phyloP scores from a whole-genome alignment of 495 filamentous ascomycete genomes.

The Penicillium tannophilum region DNA sequence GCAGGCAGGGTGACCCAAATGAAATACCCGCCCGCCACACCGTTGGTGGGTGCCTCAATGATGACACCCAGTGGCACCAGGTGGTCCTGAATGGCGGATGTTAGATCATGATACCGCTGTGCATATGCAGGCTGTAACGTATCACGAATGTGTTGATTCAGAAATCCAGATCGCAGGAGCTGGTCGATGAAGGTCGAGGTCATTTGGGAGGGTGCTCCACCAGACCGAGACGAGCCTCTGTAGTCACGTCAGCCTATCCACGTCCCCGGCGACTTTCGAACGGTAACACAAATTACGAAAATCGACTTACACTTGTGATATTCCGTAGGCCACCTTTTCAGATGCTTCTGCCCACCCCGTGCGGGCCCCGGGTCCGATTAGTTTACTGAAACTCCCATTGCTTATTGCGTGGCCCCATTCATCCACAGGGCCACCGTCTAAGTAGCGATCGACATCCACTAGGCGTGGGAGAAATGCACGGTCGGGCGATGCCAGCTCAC shows the following conservation, averaged over 20 bases:
- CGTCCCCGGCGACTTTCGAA: background rate
- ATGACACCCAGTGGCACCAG: slow-evolving; percentile 62
- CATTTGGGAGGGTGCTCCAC: slow-evolving; percentile 76
- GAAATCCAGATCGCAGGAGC: slow-evolving; percentile 53
- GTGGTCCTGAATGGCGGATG: slow-evolving; percentile 54
- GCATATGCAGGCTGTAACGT: slow-evolving; percentile 57
- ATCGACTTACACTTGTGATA: slow-evolving; percentile 62
- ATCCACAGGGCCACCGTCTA: slow-evolving; percentile 56
- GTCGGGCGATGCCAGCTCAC: slow-evolving; percentile 22
- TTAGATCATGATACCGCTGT: slow-evolving; percentile 54
- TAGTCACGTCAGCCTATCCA: slow-evolving; percentile 11
- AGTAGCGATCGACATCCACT: slow-evolving; percentile 71
- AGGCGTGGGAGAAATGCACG: slow-evolving; percentile 65
- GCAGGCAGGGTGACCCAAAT: slow-evolving; percentile 71
- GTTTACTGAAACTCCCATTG: slow-evolving; percentile 85
- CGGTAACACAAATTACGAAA: background rate
- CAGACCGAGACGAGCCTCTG: slow-evolving; percentile 69
- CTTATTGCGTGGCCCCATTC: slow-evolving; percentile 74
- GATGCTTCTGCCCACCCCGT: slow-evolving; percentile 84
- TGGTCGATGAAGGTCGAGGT: slow-evolving; percentile 65
- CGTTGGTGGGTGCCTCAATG: slow-evolving; percentile 36
- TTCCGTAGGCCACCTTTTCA: slow-evolving; percentile 63
- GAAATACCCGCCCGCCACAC: slow-evolving; percentile 71
- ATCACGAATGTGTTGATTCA: slow-evolving; percentile 53
- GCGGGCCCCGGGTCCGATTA: slow-evolving; percentile 74